A percentile compares a stretch with the other conserved stretches of the same genome.
Conservation (phyloP, 2,329 filamentous ascomycete genomes). For the Xylaria polymorpha region DNA sequence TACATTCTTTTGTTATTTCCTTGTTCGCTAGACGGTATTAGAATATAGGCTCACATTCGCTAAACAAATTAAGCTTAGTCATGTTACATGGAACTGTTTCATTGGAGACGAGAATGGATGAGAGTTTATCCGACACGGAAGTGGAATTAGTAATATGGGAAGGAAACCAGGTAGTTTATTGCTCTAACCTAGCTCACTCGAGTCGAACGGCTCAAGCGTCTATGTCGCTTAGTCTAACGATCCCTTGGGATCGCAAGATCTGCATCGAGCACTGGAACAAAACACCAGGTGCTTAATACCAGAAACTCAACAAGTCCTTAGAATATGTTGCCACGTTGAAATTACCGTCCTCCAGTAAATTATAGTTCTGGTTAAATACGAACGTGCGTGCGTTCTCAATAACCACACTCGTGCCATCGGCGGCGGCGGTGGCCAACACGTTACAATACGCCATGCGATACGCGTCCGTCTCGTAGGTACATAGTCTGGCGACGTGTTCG, state of each 20-base stretch:
- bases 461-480: constrained; percentile 36
- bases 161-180: too few species aligned
- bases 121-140: background rate
- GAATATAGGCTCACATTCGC: background rate
- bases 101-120: background rate
- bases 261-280: background rate
- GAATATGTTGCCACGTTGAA: constrained; percentile 28
- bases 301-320: background rate
- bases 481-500: constrained; percentile 32
- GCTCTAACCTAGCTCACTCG: too few species aligned
- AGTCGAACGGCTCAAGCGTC: background rate
- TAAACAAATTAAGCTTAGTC: background rate
- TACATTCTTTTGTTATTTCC: background rate
- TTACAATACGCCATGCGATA: constrained; percentile 41
- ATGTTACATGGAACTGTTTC: background rate
- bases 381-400: constrained; percentile 41
- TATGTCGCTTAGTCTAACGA: background rate
- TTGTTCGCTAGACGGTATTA: background rate
- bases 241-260: background rate
- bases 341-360: constrained; percentile 31
- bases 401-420: background rate
- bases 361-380: constrained; percentile 14
- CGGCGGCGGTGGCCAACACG: constrained; percentile 17
- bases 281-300: background rate
- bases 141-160: background rate